Conservation (phyloP, 305 asterid genomes). For the Striga hermonthica region DNA sequence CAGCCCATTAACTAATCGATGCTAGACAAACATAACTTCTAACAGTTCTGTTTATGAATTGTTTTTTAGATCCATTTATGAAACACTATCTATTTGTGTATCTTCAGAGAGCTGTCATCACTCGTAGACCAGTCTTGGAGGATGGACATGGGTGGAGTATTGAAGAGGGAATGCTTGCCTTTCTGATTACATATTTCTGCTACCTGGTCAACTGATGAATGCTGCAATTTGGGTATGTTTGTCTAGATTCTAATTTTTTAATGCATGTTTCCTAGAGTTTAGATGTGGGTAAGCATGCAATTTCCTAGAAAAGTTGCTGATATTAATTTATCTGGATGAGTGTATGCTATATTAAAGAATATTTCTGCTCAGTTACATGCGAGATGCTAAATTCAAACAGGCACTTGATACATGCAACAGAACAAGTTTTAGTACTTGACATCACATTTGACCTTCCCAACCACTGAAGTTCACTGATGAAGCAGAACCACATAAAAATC, state of each 20-base stretch:
- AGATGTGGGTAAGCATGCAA: constrained; percentile 21
- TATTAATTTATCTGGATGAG: constrained; percentile 21
- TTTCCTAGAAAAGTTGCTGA: constrained; percentile 17
- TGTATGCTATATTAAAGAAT: constrained; percentile 24
- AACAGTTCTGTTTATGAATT: neutral
- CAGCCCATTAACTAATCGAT: no score
- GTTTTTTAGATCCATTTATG: constrained; percentile 19
- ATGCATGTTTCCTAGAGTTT: constrained; percentile 25
- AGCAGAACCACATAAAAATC: constrained; percentile 11
- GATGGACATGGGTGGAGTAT: constrained; percentile 88
- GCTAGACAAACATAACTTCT: no score
- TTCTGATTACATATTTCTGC: constrained; percentile 34
- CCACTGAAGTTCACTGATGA: constrained; percentile 26
- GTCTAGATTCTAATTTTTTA: constrained; percentile 19
- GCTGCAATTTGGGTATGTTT: constrained; percentile 38
- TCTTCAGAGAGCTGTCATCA: constrained; percentile 71
- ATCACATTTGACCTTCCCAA: constrained; percentile 30
- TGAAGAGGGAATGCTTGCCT: constrained; percentile 50
- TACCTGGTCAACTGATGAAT: constrained; percentile 31
- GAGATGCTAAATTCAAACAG: constrained; percentile 24
- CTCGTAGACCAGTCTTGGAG: constrained; percentile 87
- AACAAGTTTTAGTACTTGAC: constrained; percentile 29
- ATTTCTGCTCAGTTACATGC: constrained; percentile 15
- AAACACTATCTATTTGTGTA: constrained; percentile 24
- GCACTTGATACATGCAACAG: constrained; percentile 36